These are phyloP conservation scores for Trypanosoma boissoni DNA, from an alignment of 208 protist genomes.

Conservation along the genomic window DNA sequence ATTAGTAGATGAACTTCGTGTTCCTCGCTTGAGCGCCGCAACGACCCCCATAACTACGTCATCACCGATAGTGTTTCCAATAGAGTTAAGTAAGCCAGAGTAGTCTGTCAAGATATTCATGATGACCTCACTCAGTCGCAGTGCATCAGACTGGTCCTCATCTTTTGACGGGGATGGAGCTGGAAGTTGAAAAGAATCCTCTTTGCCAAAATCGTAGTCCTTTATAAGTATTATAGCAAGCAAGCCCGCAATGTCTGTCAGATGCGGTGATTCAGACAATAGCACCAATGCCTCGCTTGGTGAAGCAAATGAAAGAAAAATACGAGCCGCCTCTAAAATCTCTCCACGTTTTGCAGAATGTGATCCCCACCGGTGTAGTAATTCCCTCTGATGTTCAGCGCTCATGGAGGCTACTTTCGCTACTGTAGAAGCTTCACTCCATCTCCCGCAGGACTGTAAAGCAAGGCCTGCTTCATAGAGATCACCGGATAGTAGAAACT, in stretches of 20 bases:
- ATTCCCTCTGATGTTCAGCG: conserved; percentile 4
- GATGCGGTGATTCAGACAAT: conserved; percentile 47
- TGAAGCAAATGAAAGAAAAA: conserved; percentile 39
- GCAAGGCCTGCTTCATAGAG: conserved; percentile 51
- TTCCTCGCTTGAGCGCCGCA: conserved; percentile 35
- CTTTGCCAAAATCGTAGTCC: conserved; percentile 24
- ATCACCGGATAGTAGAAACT: conserved; percentile 63
- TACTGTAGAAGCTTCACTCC: conserved; percentile 57
- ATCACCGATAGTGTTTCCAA: conserved; percentile 48
- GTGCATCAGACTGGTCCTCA: conserved; percentile 19
- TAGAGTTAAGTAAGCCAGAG: conserved; percentile 48
- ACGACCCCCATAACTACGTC: conserved; percentile 36
- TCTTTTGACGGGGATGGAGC: conserved; percentile 13
- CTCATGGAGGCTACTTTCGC: conserved; percentile 30
- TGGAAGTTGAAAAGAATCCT: conserved; percentile 6
- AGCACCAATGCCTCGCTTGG: conserved; percentile 34
- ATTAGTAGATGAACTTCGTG: conserved; percentile 7
- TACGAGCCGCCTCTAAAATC: conserved; percentile 40
- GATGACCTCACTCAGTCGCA: conserved; percentile 22
- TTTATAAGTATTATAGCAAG: conserved; percentile 49
- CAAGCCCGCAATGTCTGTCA: conserved; percentile 62
- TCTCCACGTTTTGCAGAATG: conserved; percentile 52
- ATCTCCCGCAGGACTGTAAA: conserved; percentile 64
- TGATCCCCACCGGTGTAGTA: conserved; percentile 52
- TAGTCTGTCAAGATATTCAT: conserved; percentile 58